A percentile compares a stretch with the other conserved stretches of the same genome.
Conservation (phyloP, 2,329 filamentous ascomycete genomes). For the Fusarium miscanthi region DNA sequence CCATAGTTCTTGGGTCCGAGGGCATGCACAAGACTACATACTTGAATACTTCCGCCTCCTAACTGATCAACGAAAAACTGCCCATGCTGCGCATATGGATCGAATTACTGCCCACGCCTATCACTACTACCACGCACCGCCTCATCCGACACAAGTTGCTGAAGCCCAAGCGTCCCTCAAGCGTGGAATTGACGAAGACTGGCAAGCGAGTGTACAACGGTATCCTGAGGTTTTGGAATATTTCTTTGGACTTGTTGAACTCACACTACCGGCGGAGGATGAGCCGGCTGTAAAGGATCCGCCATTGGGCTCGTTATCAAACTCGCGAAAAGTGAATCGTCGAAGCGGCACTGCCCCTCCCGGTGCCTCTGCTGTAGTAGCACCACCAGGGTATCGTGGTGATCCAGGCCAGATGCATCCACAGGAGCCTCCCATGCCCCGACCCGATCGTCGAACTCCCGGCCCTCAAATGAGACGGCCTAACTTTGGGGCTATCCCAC, state of each 20-base stretch:
- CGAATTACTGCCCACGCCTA: constrained; percentile 65
- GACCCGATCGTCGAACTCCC: constrained; percentile 43
- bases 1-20: constrained; percentile 70
- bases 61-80: constrained; percentile 69
- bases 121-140: constrained; percentile 67
- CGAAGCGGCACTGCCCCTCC: constrained; percentile 54
- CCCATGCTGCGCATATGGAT: constrained; percentile 66
- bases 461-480: constrained; percentile 43
- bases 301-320: constrained; percentile 65
- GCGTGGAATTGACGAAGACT: constrained; percentile 81
- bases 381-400: constrained; percentile 42
- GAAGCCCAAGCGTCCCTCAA: constrained; percentile 75
- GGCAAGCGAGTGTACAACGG: constrained; percentile 77
- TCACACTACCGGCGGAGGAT: constrained; percentile 72
- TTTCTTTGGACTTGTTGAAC: constrained; percentile 77
- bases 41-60: constrained; percentile 72
- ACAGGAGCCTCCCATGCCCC: constrained; percentile 41
- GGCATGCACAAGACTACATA: constrained; percentile 75
- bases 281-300: constrained; percentile 70
- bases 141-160: constrained; percentile 71
- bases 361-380: constrained; percentile 36
- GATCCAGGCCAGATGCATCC: constrained; percentile 42
- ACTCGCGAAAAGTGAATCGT: constrained; percentile 59
- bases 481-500: constrained; percentile 36
- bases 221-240: constrained; percentile 88